These are phyloP conservation scores for Castanopsis chinensis DNA, from an alignment of 306 rosid genomes.

Conservation along the genomic window DNA sequence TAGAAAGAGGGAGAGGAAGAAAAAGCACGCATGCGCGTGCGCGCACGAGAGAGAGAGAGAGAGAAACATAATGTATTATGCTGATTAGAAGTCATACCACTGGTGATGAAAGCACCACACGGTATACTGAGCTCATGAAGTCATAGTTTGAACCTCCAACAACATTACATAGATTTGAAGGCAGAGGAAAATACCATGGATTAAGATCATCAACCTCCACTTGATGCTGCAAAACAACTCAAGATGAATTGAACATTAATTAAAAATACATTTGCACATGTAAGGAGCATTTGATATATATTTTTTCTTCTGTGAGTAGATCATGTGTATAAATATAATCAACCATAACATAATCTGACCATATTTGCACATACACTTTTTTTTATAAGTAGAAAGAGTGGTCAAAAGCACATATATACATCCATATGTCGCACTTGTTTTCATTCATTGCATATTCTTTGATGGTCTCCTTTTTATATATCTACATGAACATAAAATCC, in stretches of 20 bases:
- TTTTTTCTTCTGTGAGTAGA: neutral
- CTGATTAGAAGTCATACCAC: conserved; percentile 55
- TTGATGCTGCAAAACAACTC: conserved; percentile 49
- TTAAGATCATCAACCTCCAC: conserved; percentile 51
- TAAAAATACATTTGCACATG: neutral
- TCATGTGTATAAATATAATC: neutral
- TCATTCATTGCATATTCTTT: neutral
- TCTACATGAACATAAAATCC: neutral
- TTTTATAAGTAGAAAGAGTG: too few species aligned
- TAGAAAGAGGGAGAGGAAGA: neutral
- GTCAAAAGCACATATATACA: neutral
- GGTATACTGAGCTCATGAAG: conserved; percentile 62
- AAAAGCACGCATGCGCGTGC: too few species aligned
- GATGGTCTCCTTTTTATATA: neutral
- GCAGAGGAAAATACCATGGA: conserved; percentile 94
- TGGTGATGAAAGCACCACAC: conserved; percentile 86
- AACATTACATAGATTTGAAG: conserved; percentile 58
- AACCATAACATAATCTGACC: conserved; percentile 1
- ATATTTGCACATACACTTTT: neutral
- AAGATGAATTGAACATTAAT: conserved; percentile 20
- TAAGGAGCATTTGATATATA: neutral
- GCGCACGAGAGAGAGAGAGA: too few species aligned
- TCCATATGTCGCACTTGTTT: neutral
- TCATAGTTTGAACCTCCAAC: conserved; percentile 91
- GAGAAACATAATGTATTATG: neutral